Percentiles rank a stretch among this genome's conserved stretches.
These are phyloP conservation scores for Sugiyamaella floridensis DNA, from an alignment of 805 yeast genomes.

Conservation along the genomic window DNA sequence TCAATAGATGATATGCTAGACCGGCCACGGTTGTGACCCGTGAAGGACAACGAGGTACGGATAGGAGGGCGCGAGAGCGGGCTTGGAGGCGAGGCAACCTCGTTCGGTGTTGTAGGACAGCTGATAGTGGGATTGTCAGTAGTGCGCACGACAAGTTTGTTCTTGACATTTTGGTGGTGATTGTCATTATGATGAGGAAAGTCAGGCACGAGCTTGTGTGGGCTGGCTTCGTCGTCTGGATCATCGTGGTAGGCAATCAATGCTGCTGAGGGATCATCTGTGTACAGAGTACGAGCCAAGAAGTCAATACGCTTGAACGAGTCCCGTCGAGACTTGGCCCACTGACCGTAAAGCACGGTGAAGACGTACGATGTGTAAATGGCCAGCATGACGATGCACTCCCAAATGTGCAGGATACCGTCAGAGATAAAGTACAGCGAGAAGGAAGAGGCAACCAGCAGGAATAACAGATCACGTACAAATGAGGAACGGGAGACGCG, in stretches of 20 bases:
- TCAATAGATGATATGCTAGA: not conserved
- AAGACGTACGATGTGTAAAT: slow-evolving; percentile 55
- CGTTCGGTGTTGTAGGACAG: not conserved
- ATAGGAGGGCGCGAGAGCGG: not conserved
- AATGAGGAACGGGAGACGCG: slow-evolving; percentile 43
- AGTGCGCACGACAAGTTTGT: too few species aligned
- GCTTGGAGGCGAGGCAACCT: not conserved
- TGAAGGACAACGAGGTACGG: not conserved
- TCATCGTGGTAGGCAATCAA: not conserved
- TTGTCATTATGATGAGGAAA: too few species aligned
- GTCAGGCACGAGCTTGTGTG: not conserved
- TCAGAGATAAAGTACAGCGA: slow-evolving; percentile 48
- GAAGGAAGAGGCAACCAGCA: slow-evolving; percentile 43
- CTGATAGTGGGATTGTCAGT: not conserved
- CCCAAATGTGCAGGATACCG: slow-evolving; percentile 47
- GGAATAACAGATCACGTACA: slow-evolving; percentile 54
- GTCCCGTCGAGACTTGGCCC: slow-evolving; percentile 14
- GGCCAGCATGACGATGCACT: slow-evolving; percentile 50
- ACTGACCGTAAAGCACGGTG: slow-evolving; percentile 41
- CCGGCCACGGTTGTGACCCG: not conserved
- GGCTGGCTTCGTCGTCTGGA: not conserved
- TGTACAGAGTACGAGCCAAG: not conserved
- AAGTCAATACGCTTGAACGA: not conserved
- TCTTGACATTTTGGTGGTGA: too few species aligned
- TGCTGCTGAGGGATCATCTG: not conserved